phyloP scores from a whole-genome alignment of 148 eudicot species.

The Limonium bicolor region DNA sequence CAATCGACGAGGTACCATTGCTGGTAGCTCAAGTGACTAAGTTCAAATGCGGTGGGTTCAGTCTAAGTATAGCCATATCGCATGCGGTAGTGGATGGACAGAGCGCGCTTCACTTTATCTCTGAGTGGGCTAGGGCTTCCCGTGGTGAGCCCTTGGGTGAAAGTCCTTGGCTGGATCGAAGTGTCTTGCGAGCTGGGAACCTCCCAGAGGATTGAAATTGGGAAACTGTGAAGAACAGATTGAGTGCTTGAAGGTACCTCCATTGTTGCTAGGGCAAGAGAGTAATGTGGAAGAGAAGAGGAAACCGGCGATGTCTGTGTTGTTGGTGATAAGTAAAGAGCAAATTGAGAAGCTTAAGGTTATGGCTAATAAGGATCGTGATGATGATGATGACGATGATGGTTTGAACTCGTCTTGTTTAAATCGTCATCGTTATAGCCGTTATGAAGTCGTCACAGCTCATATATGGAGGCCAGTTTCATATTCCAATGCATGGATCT shows the following conservation, averaged over 20 bases:
- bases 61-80: conserved; percentile 22
- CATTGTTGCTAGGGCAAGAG: not conserved
- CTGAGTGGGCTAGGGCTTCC: conserved; percentile 33
- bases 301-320: not conserved
- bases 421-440: conserved; percentile 3
- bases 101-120: conserved; percentile 21
- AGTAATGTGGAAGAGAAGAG: not conserved
- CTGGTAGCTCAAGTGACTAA: conserved; percentile 19
- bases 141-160: conserved; percentile 14
- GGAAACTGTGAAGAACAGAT: not conserved
- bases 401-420: no score
- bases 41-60: conserved; percentile 24
- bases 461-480: conserved; percentile 6
- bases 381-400: not conserved
- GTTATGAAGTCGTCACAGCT: conserved; percentile 11
- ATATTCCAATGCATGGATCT: not conserved
- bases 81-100: conserved; percentile 22
- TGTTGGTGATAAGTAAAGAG: conserved; percentile 1
- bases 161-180: conserved; percentile 17
- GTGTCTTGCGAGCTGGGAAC: conserved; percentile 11
- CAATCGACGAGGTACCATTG: conserved; percentile 23
- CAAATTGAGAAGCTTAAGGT: conserved; percentile 11
- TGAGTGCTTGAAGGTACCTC: not conserved
- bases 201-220: not conserved
- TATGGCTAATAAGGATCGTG: not conserved